Evolutionary conservation across 2,329 filamentous ascomycete genomes (phyloP).

Genomic region (Pestalotiopsis sp.): DNA sequence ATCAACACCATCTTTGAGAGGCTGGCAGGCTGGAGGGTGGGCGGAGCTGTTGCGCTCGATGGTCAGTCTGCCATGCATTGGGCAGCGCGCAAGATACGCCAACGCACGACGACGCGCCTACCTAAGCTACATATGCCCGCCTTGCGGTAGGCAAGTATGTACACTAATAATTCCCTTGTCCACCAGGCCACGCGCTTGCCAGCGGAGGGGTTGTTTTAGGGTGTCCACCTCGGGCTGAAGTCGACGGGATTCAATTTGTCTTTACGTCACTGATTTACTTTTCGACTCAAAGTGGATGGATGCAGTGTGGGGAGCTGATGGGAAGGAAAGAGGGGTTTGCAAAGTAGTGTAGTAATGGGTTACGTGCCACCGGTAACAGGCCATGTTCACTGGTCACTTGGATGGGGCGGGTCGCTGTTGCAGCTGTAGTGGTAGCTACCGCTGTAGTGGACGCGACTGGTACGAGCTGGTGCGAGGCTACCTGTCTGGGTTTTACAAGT

Average conservation of each 20-base stretch:
- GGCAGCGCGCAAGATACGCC: not conserved
- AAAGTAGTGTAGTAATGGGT: not conserved
- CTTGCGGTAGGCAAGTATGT: not conserved
- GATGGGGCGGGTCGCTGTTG: not conserved
- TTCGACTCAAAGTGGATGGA: not conserved
- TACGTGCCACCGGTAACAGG: too few relatives aligned
- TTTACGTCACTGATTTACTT: constrained; percentile 3
- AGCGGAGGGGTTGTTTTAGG: not conserved
- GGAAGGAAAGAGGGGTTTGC: not conserved
- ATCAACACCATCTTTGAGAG: not conserved
- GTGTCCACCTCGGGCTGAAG: not conserved
- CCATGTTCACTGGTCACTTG: not conserved
- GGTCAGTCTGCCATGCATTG: not conserved
- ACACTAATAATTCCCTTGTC: not conserved
- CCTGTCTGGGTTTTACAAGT: too few relatives aligned
- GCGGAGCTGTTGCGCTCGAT: not conserved
- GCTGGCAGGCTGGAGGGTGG: not conserved
- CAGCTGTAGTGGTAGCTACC: too few relatives aligned
- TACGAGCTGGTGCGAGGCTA: too few relatives aligned
- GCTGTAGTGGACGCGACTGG: too few relatives aligned
- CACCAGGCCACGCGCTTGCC: constrained; percentile 6
- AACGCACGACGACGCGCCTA: not conserved
- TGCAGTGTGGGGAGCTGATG: not conserved
- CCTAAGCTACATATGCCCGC: not conserved
- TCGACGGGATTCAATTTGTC: not conserved